A percentile compares a stretch with the other conserved stretches of the same genome.
Conservation (phyloP, 1,284 basidiomycete genomes). For the Polyporus tsugae region DNA sequence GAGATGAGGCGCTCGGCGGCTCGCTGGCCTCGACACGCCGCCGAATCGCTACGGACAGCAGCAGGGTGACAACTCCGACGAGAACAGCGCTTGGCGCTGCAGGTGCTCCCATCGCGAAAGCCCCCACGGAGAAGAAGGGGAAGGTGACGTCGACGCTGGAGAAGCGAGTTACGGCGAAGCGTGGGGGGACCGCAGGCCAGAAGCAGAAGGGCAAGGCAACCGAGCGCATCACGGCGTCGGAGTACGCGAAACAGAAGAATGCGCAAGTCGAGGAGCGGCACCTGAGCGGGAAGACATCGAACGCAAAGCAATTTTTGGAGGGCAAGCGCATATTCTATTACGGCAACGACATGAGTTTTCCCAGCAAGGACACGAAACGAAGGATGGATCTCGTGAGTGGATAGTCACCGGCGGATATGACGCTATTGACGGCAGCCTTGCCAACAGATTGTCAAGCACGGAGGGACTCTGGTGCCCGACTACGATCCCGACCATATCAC, state of each 20-base stretch:
- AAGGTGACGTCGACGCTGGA: constrained; percentile 16
- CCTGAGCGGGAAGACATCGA: constrained; percentile 30
- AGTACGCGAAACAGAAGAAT: constrained; percentile 49
- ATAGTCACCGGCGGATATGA: constrained; percentile 33
- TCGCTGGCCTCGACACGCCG: constrained; percentile 9
- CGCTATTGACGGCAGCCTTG: not conserved
- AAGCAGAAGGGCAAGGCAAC: constrained; percentile 33
- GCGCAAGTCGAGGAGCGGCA: constrained; percentile 34
- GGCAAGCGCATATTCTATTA: constrained; percentile 65
- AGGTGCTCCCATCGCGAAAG: not conserved
- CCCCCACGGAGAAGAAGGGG: not conserved
- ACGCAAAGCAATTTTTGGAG: constrained; percentile 43
- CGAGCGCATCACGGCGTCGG: constrained; percentile 44
- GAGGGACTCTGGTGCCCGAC: constrained; percentile 60
- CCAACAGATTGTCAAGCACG: constrained; percentile 63
- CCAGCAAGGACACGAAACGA: constrained; percentile 56
- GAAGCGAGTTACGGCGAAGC: constrained; percentile 16
- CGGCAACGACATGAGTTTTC: constrained; percentile 63
- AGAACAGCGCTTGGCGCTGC: constrained; percentile 35
- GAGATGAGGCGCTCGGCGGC: not conserved
- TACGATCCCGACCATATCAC: constrained; percentile 65
- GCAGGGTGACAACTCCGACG: constrained; percentile 33
- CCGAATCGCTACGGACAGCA: constrained; percentile 23
- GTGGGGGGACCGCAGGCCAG: not conserved
- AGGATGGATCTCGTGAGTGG: constrained; percentile 63